These are phyloP conservation scores for Auricularia cornea DNA, from an alignment of 768 basidiomycete species.

Conservation along the genomic window DNA sequence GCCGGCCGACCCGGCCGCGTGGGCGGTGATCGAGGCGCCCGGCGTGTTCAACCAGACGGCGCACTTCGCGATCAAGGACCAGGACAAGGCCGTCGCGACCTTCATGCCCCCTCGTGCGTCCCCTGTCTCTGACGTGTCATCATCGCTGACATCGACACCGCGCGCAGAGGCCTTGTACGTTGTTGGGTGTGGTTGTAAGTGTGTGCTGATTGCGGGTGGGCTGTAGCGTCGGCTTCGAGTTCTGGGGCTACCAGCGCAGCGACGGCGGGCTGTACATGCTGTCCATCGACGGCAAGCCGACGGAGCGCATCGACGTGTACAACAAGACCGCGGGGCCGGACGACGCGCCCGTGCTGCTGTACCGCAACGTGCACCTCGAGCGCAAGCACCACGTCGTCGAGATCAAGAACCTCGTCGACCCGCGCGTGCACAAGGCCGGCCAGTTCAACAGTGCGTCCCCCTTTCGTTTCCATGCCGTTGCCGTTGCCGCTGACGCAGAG, in stretches of 20 bases:
- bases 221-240: not conserved
- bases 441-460: not conserved
- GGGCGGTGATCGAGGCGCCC: not conserved
- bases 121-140: no score
- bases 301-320: conserved; percentile 1
- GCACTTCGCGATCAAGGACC: not conserved
- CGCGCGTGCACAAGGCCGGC: not conserved
- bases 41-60: not conserved
- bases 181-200: not conserved
- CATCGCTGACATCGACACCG: not conserved
- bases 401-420: conserved; percentile 1
- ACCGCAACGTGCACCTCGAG: not conserved
- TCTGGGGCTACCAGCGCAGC: conserved; percentile 7
- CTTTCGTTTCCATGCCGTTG: not conserved
- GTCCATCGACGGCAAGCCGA: conserved; percentile 1
- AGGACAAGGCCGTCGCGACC: not conserved
- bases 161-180: not conserved
- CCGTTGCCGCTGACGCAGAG: not conserved
- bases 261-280: conserved; percentile 4
- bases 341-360: conserved; percentile 3
- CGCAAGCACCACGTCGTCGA: not conserved
- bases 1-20: not conserved
- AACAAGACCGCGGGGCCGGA: not conserved
- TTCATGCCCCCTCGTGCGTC: not conserved
- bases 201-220: not conserved